Evolutionary conservation across 352 stramenopile species (phyloP), one percentile per base, ranked within the genome.

Genomic region (Blastocystis hominis): DNA sequence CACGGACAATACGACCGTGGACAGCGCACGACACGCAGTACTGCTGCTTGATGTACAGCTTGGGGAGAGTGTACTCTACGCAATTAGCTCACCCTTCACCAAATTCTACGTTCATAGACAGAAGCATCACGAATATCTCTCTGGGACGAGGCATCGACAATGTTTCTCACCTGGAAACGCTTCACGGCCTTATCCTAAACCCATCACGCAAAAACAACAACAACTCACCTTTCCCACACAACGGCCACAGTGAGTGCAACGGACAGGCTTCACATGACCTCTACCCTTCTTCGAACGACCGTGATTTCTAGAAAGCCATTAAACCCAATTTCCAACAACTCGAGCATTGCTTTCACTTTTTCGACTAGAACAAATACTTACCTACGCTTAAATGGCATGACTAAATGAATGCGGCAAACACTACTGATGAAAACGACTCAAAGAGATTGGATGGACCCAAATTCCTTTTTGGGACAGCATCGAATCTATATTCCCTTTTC

Each of bases 1-100:
- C n/a, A n/a, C n/a, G n/a, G n/a, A n/a, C n/a, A n/a, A n/a, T n/a
- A n/a, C n/a, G n/a, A n/a, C n/a, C n/a, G n/a, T n/a, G n/a, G n/a
- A n/a, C n/a, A n/a, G n/a, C n/a, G n/a, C n/a, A n/a, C n/a, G n/a
- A n/a, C n/a, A n/a, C n/a, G n/a, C n/a, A n/a, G n/a, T n/a, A n/a
- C n/a, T n/a, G 68, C 42, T 78, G 68, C 95, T 99, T 99, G 91
- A 99, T 97, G 94, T 99, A 99, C 89, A 99, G 95, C 94, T 99
- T 99, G 89, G 96, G 96, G 88, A 99, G 92, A 88, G 95, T 93
- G 93, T 99, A 99, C 91, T 97, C 97, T 86, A 78, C 10, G 34
- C 34, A 17, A 78, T 78, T 3, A 78, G 13, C 30, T 13, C 30
- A 2, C 24, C 1, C 30, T 2, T 20, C 40, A n/a, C 4, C 68